Conservation (phyloP, 208 protist species). For the Acanthamoeba healyi region DNA sequence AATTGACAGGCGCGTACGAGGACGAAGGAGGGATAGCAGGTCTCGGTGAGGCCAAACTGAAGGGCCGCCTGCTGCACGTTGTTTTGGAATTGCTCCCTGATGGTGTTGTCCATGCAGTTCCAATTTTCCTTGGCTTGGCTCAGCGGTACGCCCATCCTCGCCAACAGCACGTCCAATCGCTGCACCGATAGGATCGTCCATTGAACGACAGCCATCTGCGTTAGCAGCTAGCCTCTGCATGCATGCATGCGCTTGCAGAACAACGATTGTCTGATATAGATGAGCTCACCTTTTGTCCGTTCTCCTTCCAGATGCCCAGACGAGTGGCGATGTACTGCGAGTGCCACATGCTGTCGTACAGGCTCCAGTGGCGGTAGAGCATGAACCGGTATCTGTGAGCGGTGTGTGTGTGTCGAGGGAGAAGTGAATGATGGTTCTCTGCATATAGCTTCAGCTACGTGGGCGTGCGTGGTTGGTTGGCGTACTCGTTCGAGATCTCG, state of each 20-base stretch:
- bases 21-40: slow-evolving; percentile 77
- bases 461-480: too few species aligned
- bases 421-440: background rate
- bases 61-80: background rate
- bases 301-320: slow-evolving; percentile 82
- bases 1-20: slow-evolving; percentile 30
- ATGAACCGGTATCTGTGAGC: slow-evolving; percentile 78
- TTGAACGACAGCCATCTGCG: too few species aligned
- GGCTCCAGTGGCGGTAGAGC: slow-evolving; percentile 85
- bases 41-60: slow-evolving; percentile 74
- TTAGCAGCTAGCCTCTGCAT: too few species aligned
- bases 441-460: too few species aligned
- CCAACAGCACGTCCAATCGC: slow-evolving; percentile 79
- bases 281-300: slow-evolving; percentile 52
- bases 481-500: slow-evolving; percentile 38
- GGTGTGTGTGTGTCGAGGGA: background rate
- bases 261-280: too few species aligned
- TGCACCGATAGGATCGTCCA: too few species aligned
- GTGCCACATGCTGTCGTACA: slow-evolving; percentile 86
- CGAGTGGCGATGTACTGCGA: slow-evolving; percentile 81
- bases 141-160: slow-evolving; percentile 81
- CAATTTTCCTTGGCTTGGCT: slow-evolving; percentile 77
- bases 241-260: too few species aligned
- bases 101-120: slow-evolving; percentile 67
- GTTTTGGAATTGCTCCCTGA: slow-evolving; percentile 63